Evolutionary conservation across 2,329 filamentous ascomycete genomes (phyloP).

Genomic region (Ambrosiella xylebori): DNA sequence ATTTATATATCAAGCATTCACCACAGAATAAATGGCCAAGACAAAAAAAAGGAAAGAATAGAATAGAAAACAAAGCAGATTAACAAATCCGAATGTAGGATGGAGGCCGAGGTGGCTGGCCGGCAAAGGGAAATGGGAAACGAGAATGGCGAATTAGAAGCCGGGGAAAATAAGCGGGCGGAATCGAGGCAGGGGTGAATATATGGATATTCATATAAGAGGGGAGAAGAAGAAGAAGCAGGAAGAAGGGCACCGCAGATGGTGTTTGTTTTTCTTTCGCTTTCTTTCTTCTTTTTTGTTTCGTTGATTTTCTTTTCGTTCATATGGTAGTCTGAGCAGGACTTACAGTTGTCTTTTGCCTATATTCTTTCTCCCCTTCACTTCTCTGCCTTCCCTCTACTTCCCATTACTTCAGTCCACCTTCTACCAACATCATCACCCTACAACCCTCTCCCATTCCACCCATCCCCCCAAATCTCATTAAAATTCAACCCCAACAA

Average conservation of each 20-base stretch:
- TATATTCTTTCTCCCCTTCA: neutral
- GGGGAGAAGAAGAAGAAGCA: too few relatives aligned
- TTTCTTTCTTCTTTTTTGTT: neutral
- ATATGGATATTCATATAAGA: neutral
- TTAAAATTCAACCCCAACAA: constrained; percentile 36
- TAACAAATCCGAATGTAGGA: neutral
- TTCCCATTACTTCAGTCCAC: constrained; percentile 34
- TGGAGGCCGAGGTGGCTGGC: neutral
- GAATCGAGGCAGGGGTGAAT: neutral
- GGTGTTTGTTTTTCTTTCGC: neutral
- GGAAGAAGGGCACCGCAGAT: too few relatives aligned
- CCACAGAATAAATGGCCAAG: too few relatives aligned
- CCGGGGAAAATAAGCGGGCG: neutral
- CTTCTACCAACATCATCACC: constrained; percentile 31
- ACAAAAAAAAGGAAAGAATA: too few relatives aligned
- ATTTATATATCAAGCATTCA: too few relatives aligned
- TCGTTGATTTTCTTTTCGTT: neutral
- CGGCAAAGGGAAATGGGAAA: neutral
- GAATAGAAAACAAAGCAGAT: too few relatives aligned
- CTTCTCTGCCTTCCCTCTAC: constrained; percentile 12
- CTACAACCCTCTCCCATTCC: constrained; percentile 20
- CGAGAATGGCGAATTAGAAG: neutral
- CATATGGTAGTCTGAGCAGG: neutral
- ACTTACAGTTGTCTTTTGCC: neutral
- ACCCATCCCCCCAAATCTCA: constrained; percentile 37